Evolutionary conservation across 208 protist species (phyloP), one percentile per base, ranked within the genome.

Genomic region (Phytomonas sp.): DNA sequence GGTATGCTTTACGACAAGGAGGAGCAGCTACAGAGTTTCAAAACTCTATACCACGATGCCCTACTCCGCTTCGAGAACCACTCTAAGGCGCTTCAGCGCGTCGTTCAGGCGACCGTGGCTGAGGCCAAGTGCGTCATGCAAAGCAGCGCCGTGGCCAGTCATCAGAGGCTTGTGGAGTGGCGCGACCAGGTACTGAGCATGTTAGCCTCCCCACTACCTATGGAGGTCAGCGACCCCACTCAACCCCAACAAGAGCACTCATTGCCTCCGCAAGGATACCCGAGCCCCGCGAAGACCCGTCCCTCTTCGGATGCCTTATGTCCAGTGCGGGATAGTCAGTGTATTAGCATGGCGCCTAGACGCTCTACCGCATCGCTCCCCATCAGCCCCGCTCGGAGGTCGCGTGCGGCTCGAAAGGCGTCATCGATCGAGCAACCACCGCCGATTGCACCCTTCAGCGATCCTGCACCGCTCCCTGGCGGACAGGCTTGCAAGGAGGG

Each of bases 41-140:
- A 92, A 71, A 66, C 78, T 30, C 53, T 82, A 2, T 96, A 96
- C 79, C 81, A 88, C 62, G 88, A 93, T 11, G 85, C 91, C 0
- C 78, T 96, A 31, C 33, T 75, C 11, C 80, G 77, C 13, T 96
- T 96, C 70, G 90, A 95, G 62, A 32, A 79, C 31, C 83, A 95
- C 53, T 74, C 84, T 0, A 28, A 60, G 33, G 32, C 67, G 34
- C 71, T 95, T 36, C 87, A 95, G 73, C 78, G 74, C 3, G 43
- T 83, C 28, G 85, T 95, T 60, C 81, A 84, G 60, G 60, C 75
- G 11, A 70, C 82, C 5, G 82, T 95, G 46, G 77, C 30, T 1
- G 76, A 79, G 5, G 85, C 80, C 0, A 71, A 80, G 33, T 62
- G 74, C 7, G 74, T 76, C 0, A 73, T 81, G 26, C 74, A 85